These are phyloP conservation scores for Catharanthus roseus DNA, from an alignment of 257 asterid genomes.

Conservation along the genomic window DNA sequence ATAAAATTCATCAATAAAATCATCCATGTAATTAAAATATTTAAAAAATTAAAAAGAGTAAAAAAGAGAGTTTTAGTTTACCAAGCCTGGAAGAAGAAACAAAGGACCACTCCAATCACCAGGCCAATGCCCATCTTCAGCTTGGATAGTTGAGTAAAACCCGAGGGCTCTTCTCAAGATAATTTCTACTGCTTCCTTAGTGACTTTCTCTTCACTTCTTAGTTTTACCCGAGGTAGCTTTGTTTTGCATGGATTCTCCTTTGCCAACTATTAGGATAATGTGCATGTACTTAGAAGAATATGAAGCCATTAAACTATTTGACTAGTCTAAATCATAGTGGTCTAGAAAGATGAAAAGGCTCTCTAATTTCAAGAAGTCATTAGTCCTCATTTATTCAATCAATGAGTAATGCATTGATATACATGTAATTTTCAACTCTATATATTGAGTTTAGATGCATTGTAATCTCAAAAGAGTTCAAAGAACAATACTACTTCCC, in stretches of 20 bases:
- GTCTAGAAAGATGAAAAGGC: no score
- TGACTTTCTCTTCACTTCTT: slow-evolving; percentile 33
- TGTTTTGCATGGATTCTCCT: slow-evolving; percentile 22
- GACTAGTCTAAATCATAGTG: no score
- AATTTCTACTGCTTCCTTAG: slow-evolving; percentile 35
- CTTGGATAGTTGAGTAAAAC: slow-evolving; percentile 53
- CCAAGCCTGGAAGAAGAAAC: slow-evolving; percentile 68
- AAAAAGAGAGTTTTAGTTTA: slow-evolving; percentile 11
- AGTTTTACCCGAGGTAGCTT: slow-evolving; percentile 23
- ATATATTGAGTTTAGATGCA: no score
- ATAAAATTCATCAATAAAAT: not conserved
- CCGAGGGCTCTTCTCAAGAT: slow-evolving; percentile 44
- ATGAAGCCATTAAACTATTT: no score
- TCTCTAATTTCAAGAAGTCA: no score
- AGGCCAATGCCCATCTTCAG: slow-evolving; percentile 81
- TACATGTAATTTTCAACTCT: no score
- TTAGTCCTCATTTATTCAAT: no score
- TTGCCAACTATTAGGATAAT: slow-evolving; percentile 40
- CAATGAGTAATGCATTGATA: no score
- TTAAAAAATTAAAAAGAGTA: not conserved
- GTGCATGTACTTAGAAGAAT: no score
- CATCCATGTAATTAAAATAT: no score
- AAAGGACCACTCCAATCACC: slow-evolving; percentile 77
- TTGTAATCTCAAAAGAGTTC: no score
- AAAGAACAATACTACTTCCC: no score